Evolutionary conservation across 2,329 filamentous ascomycete genomes (phyloP).

Genomic region (Ophiostoma sp.): DNA sequence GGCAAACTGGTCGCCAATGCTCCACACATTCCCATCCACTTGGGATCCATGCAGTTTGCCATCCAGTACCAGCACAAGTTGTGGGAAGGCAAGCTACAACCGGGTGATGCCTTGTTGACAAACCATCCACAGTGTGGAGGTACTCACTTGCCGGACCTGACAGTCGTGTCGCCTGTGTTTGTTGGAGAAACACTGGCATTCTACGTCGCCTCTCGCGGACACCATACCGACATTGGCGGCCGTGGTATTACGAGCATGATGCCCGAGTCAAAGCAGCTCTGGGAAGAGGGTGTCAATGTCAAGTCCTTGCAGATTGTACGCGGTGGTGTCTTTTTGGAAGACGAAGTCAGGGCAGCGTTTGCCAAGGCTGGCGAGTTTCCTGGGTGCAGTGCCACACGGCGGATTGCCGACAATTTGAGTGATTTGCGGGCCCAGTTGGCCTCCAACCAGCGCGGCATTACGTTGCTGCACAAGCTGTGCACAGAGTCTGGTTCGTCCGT

Average conservation of each 20-base stretch:
- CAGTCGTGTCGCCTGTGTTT: constrained; percentile 80
- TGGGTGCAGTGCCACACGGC: constrained; percentile 40
- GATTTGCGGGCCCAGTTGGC: constrained; percentile 75
- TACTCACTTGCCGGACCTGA: constrained; percentile 81
- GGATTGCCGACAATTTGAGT: constrained; percentile 65
- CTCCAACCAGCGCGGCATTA: constrained; percentile 73
- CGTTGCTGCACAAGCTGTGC: constrained; percentile 52
- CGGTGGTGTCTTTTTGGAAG: constrained; percentile 56
- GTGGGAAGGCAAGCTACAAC: constrained; percentile 75
- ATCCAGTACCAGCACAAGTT: constrained; percentile 75
- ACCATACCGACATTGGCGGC: constrained; percentile 83
- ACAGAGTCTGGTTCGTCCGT: constrained; percentile 55
- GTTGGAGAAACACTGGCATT: constrained; percentile 73
- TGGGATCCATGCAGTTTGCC: constrained; percentile 81
- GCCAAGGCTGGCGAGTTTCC: constrained; percentile 39
- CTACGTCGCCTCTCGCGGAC: constrained; percentile 76
- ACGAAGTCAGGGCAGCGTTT: constrained; percentile 61
- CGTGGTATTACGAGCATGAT: constrained; percentile 62
- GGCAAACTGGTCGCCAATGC: constrained; percentile 77
- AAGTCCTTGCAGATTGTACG: constrained; percentile 41
- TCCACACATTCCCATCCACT: constrained; percentile 76
- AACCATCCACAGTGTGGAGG: constrained; percentile 62
- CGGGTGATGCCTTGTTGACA: constrained; percentile 77
- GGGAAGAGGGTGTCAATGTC: constrained; percentile 47
- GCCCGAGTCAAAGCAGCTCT: constrained; percentile 43